Evolutionary conservation across 352 stramenopile genomes (phyloP).

Genomic region (Pythium sukuiense): DNA sequence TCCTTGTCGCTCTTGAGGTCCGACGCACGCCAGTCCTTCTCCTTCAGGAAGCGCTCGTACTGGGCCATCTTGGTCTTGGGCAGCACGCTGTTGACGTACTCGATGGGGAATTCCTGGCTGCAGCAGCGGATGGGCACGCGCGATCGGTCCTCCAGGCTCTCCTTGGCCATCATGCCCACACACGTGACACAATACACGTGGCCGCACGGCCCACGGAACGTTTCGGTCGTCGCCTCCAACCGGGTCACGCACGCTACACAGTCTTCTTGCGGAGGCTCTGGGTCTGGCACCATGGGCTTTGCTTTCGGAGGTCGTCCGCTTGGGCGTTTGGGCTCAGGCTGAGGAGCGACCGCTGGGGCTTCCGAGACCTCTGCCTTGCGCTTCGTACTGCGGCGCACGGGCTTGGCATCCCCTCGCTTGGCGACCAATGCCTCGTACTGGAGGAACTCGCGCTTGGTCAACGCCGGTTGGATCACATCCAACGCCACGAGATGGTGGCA

Average conservation of each 20-base stretch:
- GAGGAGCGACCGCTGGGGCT: not conserved
- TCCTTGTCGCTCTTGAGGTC: slow-evolving; percentile 29
- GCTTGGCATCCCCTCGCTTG: slow-evolving; percentile 18
- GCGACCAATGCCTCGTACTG: slow-evolving; percentile 38
- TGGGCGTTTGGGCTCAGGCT: not conserved
- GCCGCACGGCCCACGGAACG: slow-evolving; percentile 27
- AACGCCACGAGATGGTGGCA: slow-evolving; percentile 37
- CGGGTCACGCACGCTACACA: slow-evolving; percentile 33
- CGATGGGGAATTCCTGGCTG: slow-evolving; percentile 38
- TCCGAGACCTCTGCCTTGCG: not conserved
- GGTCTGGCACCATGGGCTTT: slow-evolving; percentile 1
- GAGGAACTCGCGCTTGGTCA: slow-evolving; percentile 26
- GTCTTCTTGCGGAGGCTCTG: slow-evolving; percentile 4
- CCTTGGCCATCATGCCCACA: slow-evolving; percentile 34
- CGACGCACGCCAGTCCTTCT: slow-evolving; percentile 24
- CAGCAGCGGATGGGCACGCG: slow-evolving; percentile 44
- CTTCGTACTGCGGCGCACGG: not conserved
- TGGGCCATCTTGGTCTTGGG: slow-evolving; percentile 1
- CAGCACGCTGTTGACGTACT: slow-evolving; percentile 32
- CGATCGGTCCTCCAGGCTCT: slow-evolving; percentile 33
- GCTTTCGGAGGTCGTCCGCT: not conserved
- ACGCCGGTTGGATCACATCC: slow-evolving; percentile 31
- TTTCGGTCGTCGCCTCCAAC: slow-evolving; percentile 10
- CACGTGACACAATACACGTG: slow-evolving; percentile 47
- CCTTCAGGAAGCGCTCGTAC: slow-evolving; percentile 26